phyloP scores from a whole-genome alignment of 2,329 filamentous ascomycete genomes.

The Dactylellina sp. region DNA sequence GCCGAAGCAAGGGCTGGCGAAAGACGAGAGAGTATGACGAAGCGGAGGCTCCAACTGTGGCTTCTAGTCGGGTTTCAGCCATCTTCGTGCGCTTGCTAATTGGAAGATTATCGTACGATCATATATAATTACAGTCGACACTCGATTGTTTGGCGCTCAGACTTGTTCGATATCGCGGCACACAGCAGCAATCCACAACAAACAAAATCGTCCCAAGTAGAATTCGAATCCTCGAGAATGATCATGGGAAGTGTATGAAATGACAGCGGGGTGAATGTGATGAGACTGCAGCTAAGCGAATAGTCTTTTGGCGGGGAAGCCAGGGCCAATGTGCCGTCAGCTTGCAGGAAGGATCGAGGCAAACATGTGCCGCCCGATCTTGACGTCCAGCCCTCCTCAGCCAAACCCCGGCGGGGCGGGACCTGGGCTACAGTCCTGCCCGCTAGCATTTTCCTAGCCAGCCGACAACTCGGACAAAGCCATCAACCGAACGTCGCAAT shows the following conservation, averaged over 20 bases:
- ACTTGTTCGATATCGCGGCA: not conserved
- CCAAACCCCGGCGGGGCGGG: constrained; percentile 16
- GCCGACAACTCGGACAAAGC: not conserved
- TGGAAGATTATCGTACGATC: no score
- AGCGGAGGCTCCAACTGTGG: constrained; percentile 8
- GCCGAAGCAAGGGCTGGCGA: constrained; percentile 39
- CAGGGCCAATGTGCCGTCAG: constrained; percentile 39
- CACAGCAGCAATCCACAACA: no score
- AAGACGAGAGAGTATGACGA: constrained; percentile 28
- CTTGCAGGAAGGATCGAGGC: constrained; percentile 31
- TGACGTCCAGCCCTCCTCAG: constrained; percentile 34
- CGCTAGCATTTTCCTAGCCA: no score
- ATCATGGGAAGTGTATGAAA: no score
- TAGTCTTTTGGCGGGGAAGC: constrained; percentile 22
- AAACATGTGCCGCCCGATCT: constrained; percentile 35
- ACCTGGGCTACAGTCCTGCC: no score
- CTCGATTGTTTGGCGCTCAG: not conserved
- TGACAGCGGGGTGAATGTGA: no score
- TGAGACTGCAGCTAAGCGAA: constrained; percentile 10
- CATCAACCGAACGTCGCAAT: no score
- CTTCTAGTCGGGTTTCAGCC: constrained; percentile 32
- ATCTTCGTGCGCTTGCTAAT: constrained; percentile 2
- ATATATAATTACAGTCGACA: not conserved
- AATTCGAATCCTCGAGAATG: no score
- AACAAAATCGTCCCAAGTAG: no score